Evolutionary conservation across 2,329 filamentous ascomycete species (phyloP).

Genomic region (Cladosporium austrohemisphaericum): DNA sequence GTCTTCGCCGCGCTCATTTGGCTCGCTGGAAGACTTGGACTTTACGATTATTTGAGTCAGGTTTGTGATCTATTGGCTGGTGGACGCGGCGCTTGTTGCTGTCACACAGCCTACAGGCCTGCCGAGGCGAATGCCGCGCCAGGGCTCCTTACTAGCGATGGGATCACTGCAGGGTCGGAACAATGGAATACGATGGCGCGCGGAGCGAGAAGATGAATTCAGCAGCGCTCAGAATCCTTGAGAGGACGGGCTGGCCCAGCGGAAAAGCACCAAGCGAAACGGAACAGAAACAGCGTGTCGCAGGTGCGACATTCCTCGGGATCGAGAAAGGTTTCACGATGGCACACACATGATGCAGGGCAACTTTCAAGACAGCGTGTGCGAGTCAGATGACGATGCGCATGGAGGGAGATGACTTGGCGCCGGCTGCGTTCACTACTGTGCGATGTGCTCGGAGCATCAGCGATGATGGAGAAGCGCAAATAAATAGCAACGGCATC

Average conservation of each 20-base stretch:
- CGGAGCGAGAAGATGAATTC: too few relatives aligned
- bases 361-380: neutral
- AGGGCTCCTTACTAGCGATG: constrained; percentile 5
- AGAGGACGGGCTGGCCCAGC: neutral
- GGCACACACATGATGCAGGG: constrained; percentile 5
- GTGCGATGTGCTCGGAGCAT: neutral
- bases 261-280: neutral
- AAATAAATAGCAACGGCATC: constrained; percentile 15
- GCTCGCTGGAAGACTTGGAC: neutral
- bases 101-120: neutral
- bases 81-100: neutral
- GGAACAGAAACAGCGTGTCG: constrained; percentile 4
- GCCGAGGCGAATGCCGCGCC: constrained; percentile 1
- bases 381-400: constrained; percentile 9
- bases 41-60: constrained; percentile 9
- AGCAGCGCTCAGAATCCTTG: neutral
- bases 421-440: neutral
- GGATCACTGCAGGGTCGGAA: neutral
- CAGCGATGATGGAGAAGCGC: neutral
- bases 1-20: neutral
- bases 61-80: constrained; percentile 9
- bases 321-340: constrained; percentile 11
- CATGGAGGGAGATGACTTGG: constrained; percentile 2
- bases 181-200: neutral
- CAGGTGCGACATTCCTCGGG: constrained; percentile 8